Evolutionary conservation across 441 rosid genomes (phyloP), one percentile per base, ranked within the genome.

Genomic region (Syzygium syzygioides): DNA sequence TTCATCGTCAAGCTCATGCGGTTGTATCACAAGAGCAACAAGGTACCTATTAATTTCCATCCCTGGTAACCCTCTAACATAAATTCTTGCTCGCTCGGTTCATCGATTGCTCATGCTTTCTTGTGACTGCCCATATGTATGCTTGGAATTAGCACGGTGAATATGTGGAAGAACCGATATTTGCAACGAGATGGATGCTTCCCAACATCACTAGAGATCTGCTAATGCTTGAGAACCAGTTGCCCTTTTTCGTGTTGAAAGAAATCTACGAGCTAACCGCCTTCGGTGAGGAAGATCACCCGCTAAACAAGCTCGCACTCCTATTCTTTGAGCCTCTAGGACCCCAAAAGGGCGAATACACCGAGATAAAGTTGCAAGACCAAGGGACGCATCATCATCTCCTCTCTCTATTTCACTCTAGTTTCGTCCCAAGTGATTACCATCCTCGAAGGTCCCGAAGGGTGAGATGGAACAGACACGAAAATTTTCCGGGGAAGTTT

Each of bases 101-200:
- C 83, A 76, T 76, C 10, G 52, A 48, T 76, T 41, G n/a, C 52
- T 76, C 52, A 76, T 76, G 83, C 10, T 41, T 41, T 76, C 83
- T 76, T 48, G 52, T 23, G 83, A 23, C 83, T 41, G 53, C 11
- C 52, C 52, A 26, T 76, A 12, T 41, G n/a, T 76, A 3, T 41
- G 52, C 9, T 48, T 25, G 6, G 53, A 41, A 76, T 76, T 25
- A 76, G 83, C 52, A 3, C 4, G 15, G 28, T 14, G 52, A 76
- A 76, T 45, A 23, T 19, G 83, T 76, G 18, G 83, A 76, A 76
- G 83, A 76, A 76, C 83, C 83, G 30, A 76, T 76, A 76, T 76
- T 76, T 5, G 88, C 88, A 0, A 87, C 88, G 26, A 64, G 88
- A 85, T 85, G 86, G 86, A 85, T 85, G 86, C 57, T 85, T 55